phyloP scores from a whole-genome alignment of 208 protist species.

The Vickermania spadyakhi region DNA sequence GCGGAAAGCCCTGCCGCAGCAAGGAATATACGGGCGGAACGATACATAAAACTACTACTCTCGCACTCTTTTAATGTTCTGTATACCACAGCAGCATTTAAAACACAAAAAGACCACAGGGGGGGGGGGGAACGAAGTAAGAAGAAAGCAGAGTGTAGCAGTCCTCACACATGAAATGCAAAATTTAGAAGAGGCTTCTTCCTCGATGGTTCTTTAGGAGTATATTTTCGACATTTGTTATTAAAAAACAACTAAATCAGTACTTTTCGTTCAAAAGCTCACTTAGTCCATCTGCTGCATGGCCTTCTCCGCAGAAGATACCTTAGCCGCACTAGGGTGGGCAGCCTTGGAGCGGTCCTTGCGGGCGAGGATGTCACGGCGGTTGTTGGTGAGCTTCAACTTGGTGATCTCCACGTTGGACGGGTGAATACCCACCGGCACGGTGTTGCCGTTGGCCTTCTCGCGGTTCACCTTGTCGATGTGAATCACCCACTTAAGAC shows the following conservation, averaged over 20 bases:
- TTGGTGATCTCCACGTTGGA: constrained; percentile 99
- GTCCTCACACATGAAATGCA: too few relatives aligned
- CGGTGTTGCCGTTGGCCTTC: constrained; percentile 94
- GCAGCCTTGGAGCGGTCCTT: constrained; percentile 82
- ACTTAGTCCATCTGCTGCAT: constrained; percentile 92
- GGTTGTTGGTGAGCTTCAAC: constrained; percentile 98
- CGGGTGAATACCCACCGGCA: constrained; percentile 94
- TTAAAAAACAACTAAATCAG: too few relatives aligned
- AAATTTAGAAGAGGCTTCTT: too few relatives aligned
- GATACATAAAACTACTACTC: too few relatives aligned
- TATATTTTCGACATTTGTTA: too few relatives aligned
- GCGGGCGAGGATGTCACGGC: constrained; percentile 95
- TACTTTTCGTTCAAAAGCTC: not conserved
- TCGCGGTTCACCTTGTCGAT: constrained; percentile 97
- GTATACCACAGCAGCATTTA: too few relatives aligned
- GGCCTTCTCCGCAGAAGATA: constrained; percentile 83
- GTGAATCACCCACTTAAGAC: constrained; percentile 99
- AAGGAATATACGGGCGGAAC: not conserved
- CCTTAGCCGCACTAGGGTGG: constrained; percentile 91
- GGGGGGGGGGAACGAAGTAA: too few relatives aligned
- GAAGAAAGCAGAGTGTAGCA: too few relatives aligned
- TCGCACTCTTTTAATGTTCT: too few relatives aligned
- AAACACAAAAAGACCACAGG: too few relatives aligned
- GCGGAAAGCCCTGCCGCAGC: not conserved
- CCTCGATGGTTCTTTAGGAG: too few relatives aligned